Percentiles rank a stretch among this genome's conserved stretches.
Conservation (phyloP, 441 rosid species). For the Raphanus hybrid region DNA sequence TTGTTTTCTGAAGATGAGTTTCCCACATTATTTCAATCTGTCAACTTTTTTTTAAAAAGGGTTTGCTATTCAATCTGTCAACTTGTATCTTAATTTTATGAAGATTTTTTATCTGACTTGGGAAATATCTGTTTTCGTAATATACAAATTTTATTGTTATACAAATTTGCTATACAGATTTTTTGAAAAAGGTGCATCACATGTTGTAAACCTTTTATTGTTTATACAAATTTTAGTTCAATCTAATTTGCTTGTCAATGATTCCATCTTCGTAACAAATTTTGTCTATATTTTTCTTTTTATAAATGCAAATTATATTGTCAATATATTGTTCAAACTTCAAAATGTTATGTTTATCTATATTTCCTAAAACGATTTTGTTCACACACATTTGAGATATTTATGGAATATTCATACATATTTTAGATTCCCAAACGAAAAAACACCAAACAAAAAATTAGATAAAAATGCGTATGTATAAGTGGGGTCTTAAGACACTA, state of each 20-base stretch:
- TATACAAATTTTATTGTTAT: too few relatives aligned
- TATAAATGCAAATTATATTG: too few relatives aligned
- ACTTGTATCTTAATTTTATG: neutral
- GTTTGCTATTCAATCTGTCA: neutral
- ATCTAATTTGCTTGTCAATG: neutral
- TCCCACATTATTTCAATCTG: neutral
- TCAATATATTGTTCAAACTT: neutral
- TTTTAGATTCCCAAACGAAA: neutral
- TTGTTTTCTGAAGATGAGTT: neutral
- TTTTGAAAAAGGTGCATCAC: too few relatives aligned
- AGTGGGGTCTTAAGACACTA: neutral
- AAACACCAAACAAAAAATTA: neutral
- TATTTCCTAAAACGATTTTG: neutral
- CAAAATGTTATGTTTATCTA: too few relatives aligned
- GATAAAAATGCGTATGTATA: neutral
- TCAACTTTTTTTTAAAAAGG: neutral
- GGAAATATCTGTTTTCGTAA: neutral
- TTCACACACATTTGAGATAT: neutral
- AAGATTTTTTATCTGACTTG: too few relatives aligned
- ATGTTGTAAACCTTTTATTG: neutral
- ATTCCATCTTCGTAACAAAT: neutral
- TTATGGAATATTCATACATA: neutral
- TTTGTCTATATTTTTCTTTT: neutral
- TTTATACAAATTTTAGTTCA: neutral
- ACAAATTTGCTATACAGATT: too few relatives aligned